Conservation (phyloP, 371 early-diverging fungal species). For the Catenaria anguillulae region DNA sequence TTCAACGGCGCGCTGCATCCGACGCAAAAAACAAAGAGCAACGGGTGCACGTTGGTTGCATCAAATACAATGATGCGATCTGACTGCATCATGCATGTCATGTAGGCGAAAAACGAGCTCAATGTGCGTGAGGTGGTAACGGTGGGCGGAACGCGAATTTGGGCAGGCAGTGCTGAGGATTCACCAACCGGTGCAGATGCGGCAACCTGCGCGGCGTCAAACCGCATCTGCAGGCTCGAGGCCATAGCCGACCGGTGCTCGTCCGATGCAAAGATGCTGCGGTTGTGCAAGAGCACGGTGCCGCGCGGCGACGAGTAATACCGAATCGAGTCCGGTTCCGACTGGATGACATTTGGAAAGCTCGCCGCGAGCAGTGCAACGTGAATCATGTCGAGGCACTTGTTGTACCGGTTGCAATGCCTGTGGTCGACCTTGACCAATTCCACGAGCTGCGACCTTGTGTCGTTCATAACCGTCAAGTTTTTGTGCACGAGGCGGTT, state of each 20-base stretch:
- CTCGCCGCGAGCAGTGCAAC: background rate
- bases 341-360: background rate
- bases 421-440: constrained; percentile 20
- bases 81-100: background rate
- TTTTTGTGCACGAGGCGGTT: constrained; percentile 42
- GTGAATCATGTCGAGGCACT: background rate
- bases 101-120: background rate
- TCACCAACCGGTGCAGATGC: background rate
- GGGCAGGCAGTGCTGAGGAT: too few relatives aligned
- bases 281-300: background rate
- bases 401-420: background rate
- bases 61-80: background rate
- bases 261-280: background rate
- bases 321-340: background rate
- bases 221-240: background rate
- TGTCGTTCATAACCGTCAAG: constrained; percentile 53
- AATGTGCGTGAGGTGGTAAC: background rate
- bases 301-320: background rate
- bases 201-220: background rate
- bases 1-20: background rate
- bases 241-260: background rate
- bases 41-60: background rate
- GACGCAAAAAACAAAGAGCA: background rate
- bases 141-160: too few relatives aligned
- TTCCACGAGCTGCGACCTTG: constrained; percentile 60